Percentiles rank a stretch among this genome's conserved stretches.
phyloP scores from a whole-genome alignment of 2,329 filamentous ascomycete species.

The Talaromyces sp. region DNA sequence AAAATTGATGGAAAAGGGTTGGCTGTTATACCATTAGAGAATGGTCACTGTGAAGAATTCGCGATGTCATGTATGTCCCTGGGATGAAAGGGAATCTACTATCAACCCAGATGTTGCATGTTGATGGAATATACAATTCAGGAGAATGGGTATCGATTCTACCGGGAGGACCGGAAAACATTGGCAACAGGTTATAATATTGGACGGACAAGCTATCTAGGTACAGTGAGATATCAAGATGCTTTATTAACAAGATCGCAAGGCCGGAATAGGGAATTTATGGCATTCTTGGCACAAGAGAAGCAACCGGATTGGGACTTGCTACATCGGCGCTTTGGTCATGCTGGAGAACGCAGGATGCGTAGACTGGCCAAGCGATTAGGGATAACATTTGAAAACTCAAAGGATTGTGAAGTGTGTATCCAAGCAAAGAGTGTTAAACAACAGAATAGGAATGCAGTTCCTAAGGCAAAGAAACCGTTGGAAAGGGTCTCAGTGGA shows the following conservation, averaged over 20 bases:
- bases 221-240: neutral
- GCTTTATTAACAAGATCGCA: neutral
- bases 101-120: neutral
- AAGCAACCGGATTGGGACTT: neutral
- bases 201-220: neutral
- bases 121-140: neutral
- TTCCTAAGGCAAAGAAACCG: neutral
- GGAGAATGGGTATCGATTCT: slow-evolving; percentile 2
- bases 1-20: neutral
- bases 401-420: neutral
- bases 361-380: neutral
- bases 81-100: neutral
- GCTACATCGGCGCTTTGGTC: neutral
- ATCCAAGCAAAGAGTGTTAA: slow-evolving; percentile 5
- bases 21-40: neutral
- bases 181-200: neutral
- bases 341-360: neutral
- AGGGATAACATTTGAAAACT: neutral
- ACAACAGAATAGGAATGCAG: neutral
- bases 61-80: neutral
- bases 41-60: neutral
- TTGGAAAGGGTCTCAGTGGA: neutral
- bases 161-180: neutral
- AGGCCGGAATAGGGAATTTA: too few relatives aligned
- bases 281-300: too few relatives aligned